A percentile compares a stretch with the other conserved stretches of the same genome.
Evolutionary conservation across 2,329 filamentous ascomycete species (phyloP).

Genomic region (Fusarium haematococcum): DNA sequence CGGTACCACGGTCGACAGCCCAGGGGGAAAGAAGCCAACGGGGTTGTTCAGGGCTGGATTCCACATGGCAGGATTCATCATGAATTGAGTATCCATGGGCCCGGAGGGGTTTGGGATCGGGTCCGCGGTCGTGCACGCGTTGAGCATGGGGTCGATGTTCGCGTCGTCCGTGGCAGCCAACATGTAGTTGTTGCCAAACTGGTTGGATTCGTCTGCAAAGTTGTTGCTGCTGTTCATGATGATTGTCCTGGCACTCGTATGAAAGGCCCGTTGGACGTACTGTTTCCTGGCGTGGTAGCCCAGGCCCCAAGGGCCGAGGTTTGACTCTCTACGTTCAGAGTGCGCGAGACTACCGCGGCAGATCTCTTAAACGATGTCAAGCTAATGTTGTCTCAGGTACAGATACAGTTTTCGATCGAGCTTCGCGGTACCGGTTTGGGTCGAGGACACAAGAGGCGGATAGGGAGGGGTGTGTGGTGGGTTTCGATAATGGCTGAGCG

Average conservation of each 20-base stretch:
- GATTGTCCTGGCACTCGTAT: neutral
- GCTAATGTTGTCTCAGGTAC: neutral
- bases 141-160: slow-evolving; percentile 36
- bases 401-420: slow-evolving; percentile 1
- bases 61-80: slow-evolving; percentile 20
- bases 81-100: slow-evolving; percentile 6
- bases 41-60: slow-evolving; percentile 1
- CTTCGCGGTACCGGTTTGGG: neutral
- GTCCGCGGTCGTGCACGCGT: neutral
- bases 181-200: neutral
- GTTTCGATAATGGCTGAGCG: neutral
- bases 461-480: slow-evolving; percentile 9
- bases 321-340: neutral
- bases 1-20: neutral
- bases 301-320: neutral
- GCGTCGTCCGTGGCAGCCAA: slow-evolving; percentile 1
- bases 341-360: neutral
- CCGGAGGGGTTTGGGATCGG: neutral
- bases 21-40: neutral
- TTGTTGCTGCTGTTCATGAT: slow-evolving; percentile 20
- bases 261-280: neutral
- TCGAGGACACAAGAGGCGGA: neutral
- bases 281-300: neutral
- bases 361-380: neutral
- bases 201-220: neutral